phyloP scores from a whole-genome alignment of 176 grass and related monocot species.

The Ensete ventricosum region DNA sequence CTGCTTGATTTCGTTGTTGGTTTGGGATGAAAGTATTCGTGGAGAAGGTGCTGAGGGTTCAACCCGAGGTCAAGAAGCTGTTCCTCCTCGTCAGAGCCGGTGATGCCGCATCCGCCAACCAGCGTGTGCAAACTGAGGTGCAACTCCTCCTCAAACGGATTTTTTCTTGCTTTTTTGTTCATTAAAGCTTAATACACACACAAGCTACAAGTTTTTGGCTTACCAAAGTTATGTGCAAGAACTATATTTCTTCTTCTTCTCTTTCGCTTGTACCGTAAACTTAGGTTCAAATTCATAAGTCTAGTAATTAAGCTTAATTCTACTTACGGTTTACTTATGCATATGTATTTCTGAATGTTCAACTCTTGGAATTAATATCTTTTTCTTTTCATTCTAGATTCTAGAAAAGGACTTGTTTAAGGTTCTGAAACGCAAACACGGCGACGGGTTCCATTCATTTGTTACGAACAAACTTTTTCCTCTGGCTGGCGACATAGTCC shows the following conservation, averaged over 20 bases:
- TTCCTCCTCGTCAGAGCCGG: slow-evolving; percentile 59
- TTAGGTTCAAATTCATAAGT: no score
- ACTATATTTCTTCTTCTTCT: no score
- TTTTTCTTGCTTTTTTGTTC: not conserved
- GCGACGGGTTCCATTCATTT: slow-evolving; percentile 35
- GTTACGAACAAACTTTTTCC: slow-evolving; percentile 40
- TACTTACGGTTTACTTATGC: not conserved
- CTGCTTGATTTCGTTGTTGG: not conserved
- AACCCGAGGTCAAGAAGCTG: slow-evolving; percentile 70
- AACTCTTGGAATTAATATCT: not conserved
- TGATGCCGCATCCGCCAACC: slow-evolving; percentile 33
- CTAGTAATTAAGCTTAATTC: no score
- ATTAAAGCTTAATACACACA: not conserved
- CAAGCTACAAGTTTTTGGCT: no score
- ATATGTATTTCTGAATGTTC: not conserved
- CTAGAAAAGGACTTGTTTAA: slow-evolving; percentile 62
- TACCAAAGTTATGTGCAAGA: no score
- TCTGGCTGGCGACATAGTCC: slow-evolving; percentile 53
- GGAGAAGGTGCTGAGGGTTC: slow-evolving; percentile 75
- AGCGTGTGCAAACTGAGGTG: slow-evolving; percentile 60
- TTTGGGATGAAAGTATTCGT: slow-evolving; percentile 35
- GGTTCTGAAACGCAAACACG: slow-evolving; percentile 43
- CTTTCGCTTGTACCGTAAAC: no score
- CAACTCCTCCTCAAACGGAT: not conserved
- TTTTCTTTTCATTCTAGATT: slow-evolving; percentile 29